Evolutionary conservation across 108 stramenopile species (phyloP), one percentile per base, ranked within the genome.

Genomic region (Nannochloropsis gaditana): DNA sequence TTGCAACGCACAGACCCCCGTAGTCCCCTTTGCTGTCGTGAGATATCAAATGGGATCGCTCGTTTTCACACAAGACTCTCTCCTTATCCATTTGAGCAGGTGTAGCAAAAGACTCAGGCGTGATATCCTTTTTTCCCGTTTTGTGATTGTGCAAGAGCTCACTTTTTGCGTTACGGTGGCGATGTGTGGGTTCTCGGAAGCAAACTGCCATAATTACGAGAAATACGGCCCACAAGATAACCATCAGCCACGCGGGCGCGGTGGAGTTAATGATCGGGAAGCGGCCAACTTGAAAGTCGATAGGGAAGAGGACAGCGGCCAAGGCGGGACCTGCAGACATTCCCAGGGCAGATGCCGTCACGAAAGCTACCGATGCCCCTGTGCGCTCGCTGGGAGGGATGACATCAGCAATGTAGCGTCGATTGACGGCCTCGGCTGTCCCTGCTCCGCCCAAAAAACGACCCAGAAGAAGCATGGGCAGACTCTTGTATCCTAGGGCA

Each of bases 371-470:
- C 85, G 93, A 93, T 21, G 93, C 94, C 9, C 93, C 90, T 42
- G 96, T 96, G 43, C 95, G 92, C 43, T 94, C 91, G 44, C 90
- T 88, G n/a, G 92, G 88, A 59, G 84, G 85, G 85, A 91, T 94
- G 44, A 89, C 91, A 86, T 96, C 96, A 9, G 96, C 94, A 91
- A 95, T 95, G 90, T 95, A 96, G 21, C 94, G 89, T 85, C 96
- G 90, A 89, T 95, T 96, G 80, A 96, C 93, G 9, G 90, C 90
- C 84, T 95, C 84, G 42, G 94, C 92, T 45, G 91, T 90, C 9
- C 95, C 96, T 87, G 95, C 94, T n/a, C 96, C 96, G 84, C 90
- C 93, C 86, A 95, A 83, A n/a, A 95, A 87, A 11, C 96, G 92
- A 21, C 96, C 96, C 5, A 93, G 11, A 79, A 96, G 84, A n/a